These are phyloP conservation scores for Seiridium unicorne DNA, from an alignment of 2,329 filamentous ascomycete species.

Conservation along the genomic window DNA sequence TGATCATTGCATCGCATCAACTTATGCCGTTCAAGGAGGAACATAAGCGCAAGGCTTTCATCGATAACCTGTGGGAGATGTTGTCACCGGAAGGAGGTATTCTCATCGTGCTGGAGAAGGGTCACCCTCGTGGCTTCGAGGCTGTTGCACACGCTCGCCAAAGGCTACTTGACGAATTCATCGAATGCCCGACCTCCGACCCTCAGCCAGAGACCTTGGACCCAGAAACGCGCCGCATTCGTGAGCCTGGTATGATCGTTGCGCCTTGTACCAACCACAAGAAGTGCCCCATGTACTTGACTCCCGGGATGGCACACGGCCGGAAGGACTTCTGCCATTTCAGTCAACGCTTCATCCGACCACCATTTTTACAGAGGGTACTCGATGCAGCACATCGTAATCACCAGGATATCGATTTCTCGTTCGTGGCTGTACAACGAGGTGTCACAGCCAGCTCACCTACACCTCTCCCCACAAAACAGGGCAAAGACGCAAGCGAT, in stretches of 20 bases:
- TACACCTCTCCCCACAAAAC: constrained; percentile 11
- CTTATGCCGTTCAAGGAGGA: constrained; percentile 75
- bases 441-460: constrained; percentile 52
- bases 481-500: constrained; percentile 58
- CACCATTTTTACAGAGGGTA: constrained; percentile 76
- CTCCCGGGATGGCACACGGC: constrained; percentile 66
- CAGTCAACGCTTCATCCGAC: constrained; percentile 82
- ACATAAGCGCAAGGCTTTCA: constrained; percentile 71
- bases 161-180: constrained; percentile 71
- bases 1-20: constrained; percentile 86
- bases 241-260: constrained; percentile 63
- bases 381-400: constrained; percentile 69
- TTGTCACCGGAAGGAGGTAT: constrained; percentile 83
- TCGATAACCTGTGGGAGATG: constrained; percentile 88
- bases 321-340: constrained; percentile 93
- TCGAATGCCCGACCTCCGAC: constrained; percentile 29
- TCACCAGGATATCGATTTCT: constrained; percentile 88
- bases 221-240: constrained; percentile 37
- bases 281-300: constrained; percentile 83
- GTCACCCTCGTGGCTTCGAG: constrained; percentile 87
- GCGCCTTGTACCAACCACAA: constrained; percentile 86
- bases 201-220: constrained; percentile 38
- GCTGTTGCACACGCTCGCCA: constrained; percentile 82
- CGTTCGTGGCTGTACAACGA: constrained; percentile 81
- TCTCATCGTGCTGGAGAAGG: constrained; percentile 86